Conservation (phyloP, 169 alveolate species). For the Neospora caninum region DNA sequence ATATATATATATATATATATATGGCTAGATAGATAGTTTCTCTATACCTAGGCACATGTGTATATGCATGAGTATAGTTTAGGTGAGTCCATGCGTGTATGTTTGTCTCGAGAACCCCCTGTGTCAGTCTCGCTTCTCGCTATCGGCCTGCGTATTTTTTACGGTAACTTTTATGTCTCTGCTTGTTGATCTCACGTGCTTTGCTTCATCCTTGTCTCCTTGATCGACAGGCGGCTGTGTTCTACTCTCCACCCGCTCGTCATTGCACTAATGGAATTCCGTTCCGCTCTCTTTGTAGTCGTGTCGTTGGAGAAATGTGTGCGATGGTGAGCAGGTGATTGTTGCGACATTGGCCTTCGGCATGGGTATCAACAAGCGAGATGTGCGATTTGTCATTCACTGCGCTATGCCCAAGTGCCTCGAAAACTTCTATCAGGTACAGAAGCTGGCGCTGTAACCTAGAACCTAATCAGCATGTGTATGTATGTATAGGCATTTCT, state of each 20-base stretch:
- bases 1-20: neutral
- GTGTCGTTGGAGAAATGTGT: neutral
- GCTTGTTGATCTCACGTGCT: too few species aligned
- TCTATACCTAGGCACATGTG: neutral
- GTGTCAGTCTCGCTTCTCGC: too few species aligned
- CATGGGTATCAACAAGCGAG: conserved; percentile 98
- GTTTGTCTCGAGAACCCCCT: too few species aligned
- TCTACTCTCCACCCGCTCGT: too few species aligned
- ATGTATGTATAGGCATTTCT: neutral
- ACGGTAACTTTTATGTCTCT: too few species aligned
- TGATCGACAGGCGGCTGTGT: too few species aligned
- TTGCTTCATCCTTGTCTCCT: too few species aligned
- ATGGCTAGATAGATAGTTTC: neutral
- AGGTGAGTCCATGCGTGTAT: neutral
- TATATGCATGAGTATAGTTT: neutral
- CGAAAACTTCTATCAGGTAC: conserved; percentile 91
- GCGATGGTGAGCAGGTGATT: conserved; percentile 79
- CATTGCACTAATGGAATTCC: too few species aligned
- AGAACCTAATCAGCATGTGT: neutral
- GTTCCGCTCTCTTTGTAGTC: too few species aligned
- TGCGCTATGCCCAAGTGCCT: conserved; percentile 96
- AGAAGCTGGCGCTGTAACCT: neutral
- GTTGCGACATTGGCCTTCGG: conserved; percentile 99
- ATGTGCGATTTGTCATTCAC: conserved; percentile 97
- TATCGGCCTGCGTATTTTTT: too few species aligned